phyloP scores from a whole-genome alignment of 2,329 filamentous ascomycete species.

The Fusarium sublunatum region DNA sequence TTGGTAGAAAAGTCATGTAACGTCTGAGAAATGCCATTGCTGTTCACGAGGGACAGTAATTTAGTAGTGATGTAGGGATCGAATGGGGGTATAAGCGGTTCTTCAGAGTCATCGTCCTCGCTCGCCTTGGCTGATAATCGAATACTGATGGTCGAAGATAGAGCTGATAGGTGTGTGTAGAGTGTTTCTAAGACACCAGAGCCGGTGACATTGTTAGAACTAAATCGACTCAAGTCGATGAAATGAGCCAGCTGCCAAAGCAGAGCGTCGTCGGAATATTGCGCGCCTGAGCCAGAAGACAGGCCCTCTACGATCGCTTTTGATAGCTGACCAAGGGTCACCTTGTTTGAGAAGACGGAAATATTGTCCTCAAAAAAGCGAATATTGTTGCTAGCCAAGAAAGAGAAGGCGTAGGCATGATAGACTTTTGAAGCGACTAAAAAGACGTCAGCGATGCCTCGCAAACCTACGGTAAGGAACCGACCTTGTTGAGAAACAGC shows the following conservation, averaged over 20 bases:
- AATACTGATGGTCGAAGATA: conserved; percentile 63
- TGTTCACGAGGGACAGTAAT: conserved; percentile 77
- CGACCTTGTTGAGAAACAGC: conserved; percentile 34
- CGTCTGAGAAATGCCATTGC: conserved; percentile 73
- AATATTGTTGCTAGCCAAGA: conserved; percentile 49
- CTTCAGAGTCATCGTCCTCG: conserved; percentile 30
- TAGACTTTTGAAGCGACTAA: conserved; percentile 28
- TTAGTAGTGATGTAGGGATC: conserved; percentile 72
- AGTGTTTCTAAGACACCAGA: conserved; percentile 62
- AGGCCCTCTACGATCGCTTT: conserved; percentile 55
- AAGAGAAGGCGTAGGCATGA: conserved; percentile 43
- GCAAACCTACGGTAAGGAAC: background rate
- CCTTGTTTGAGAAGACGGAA: conserved; percentile 48
- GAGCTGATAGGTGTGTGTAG: conserved; percentile 64
- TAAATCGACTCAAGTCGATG: conserved; percentile 64
- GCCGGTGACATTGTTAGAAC: conserved; percentile 50
- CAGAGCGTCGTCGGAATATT: conserved; percentile 56
- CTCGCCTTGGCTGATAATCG: conserved; percentile 51
- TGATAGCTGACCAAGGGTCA: conserved; percentile 57
- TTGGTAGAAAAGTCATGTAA: conserved; percentile 51
- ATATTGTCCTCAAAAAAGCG: conserved; percentile 56
- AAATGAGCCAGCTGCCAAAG: conserved; percentile 76
- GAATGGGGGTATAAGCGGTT: conserved; percentile 48
- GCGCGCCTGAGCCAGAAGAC: conserved; percentile 38
- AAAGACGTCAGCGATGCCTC: conserved; percentile 12